These are phyloP conservation scores for Penicillium brevicompactum DNA, from an alignment of 2,329 filamentous ascomycete species.

Conservation along the genomic window DNA sequence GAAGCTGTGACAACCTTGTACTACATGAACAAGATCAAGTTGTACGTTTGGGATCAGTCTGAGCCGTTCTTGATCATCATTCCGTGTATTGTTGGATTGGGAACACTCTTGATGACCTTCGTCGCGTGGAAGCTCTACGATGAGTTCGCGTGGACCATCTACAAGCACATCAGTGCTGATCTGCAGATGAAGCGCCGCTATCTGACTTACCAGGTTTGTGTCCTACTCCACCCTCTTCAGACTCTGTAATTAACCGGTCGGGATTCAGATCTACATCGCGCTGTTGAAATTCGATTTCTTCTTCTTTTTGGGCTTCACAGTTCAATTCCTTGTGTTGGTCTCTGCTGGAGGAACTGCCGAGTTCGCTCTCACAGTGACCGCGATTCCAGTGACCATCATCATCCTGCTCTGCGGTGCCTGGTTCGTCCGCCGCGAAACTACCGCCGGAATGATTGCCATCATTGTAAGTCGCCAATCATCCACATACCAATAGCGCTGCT, in stretches of 20 bases:
- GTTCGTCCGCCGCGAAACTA: slow-evolving; percentile 82
- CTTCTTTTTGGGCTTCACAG: slow-evolving; percentile 98
- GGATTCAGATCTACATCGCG: slow-evolving; percentile 87
- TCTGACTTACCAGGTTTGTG: slow-evolving; percentile 84
- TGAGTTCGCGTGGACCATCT: slow-evolving; percentile 98
- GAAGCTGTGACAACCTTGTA: slow-evolving; percentile 66
- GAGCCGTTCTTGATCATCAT: slow-evolving; percentile 81
- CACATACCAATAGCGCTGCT: slow-evolving; percentile 12
- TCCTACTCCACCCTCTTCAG: slow-evolving; percentile 1
- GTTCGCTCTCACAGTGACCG: slow-evolving; percentile 82
- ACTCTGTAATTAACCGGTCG: slow-evolving; percentile 20
- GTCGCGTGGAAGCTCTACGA: slow-evolving; percentile 95
- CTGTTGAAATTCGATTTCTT: slow-evolving; percentile 99
- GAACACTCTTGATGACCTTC: slow-evolving; percentile 71
- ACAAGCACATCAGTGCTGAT: slow-evolving; percentile 98
- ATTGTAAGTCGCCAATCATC: slow-evolving; percentile 57
- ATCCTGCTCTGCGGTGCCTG: slow-evolving; percentile 84
- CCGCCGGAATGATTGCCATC: slow-evolving; percentile 72
- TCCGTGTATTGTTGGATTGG: slow-evolving; percentile 77
- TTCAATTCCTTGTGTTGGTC: slow-evolving; percentile 95
- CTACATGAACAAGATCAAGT: slow-evolving; percentile 47
- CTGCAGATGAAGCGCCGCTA: slow-evolving; percentile 96
- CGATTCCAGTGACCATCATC: slow-evolving; percentile 85
- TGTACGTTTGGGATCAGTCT: slow-evolving; percentile 67
- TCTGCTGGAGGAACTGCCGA: slow-evolving; percentile 70